Conservation (phyloP, 805 yeast species). For the Ogataea dorogensis region DNA sequence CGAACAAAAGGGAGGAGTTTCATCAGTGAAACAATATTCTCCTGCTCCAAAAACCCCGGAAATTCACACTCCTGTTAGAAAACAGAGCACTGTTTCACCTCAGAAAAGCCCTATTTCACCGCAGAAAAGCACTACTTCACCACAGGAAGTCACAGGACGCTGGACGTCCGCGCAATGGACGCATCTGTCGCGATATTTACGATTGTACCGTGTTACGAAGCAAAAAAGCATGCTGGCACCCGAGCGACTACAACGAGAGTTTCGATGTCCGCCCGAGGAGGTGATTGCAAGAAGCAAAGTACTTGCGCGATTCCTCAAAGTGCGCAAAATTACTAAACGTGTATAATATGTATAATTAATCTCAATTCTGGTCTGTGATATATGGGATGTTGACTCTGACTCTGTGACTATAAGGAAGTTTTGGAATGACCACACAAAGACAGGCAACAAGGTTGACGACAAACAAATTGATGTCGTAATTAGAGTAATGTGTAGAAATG, state of each 20-base stretch:
- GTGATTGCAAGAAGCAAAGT: conserved; percentile 21
- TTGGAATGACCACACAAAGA: conserved; percentile 85
- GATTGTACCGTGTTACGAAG: conserved; percentile 20
- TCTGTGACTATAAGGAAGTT: conserved; percentile 79
- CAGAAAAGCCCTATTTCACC: background rate
- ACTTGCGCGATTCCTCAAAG: conserved; percentile 20
- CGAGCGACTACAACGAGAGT: conserved; percentile 16
- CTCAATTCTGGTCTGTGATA: conserved; percentile 35
- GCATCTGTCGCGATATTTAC: conserved; percentile 21
- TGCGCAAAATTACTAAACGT: conserved; percentile 17
- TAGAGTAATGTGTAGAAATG: conserved; percentile 85
- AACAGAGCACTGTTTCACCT: too few relatives aligned
- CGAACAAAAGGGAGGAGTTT: background rate
- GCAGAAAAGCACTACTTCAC: too few relatives aligned
- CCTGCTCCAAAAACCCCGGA: too few relatives aligned
- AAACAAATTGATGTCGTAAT: conserved; percentile 77
- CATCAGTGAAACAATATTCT: too few relatives aligned
- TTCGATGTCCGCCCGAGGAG: conserved; percentile 27
- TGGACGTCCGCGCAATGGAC: conserved; percentile 30
- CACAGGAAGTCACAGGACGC: conserved; percentile 1
- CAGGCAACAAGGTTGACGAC: conserved; percentile 78
- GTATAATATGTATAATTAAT: conserved; percentile 4
- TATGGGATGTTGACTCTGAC: conserved; percentile 63
- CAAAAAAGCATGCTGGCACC: conserved; percentile 16
- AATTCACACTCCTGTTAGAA: too few relatives aligned